Percentiles rank a stretch among this genome's conserved stretches.
Evolutionary conservation across 176 grass and related monocot species (phyloP).

Genomic region (Sorghum bicolor): DNA sequence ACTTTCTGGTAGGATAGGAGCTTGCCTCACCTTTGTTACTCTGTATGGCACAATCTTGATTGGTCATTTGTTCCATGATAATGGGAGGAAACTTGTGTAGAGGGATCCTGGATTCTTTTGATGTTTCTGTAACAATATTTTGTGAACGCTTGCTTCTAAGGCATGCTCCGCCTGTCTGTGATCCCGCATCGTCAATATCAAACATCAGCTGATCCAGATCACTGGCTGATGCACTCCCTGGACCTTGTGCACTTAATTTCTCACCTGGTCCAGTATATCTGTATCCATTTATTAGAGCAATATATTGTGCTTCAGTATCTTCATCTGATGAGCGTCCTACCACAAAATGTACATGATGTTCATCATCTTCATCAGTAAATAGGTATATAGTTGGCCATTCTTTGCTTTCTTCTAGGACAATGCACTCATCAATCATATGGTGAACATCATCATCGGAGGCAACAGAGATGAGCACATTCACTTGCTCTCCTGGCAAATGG

Average conservation of each 20-base stretch:
- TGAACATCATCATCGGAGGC: conserved; percentile 52
- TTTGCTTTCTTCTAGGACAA: conserved; percentile 33
- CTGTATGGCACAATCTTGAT: neutral
- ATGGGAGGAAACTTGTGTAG: neutral
- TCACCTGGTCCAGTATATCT: conserved; percentile 15
- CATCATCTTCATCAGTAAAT: conserved; percentile 46
- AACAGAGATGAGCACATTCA: conserved; percentile 59
- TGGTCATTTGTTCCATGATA: conserved; percentile 14
- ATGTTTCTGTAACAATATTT: neutral
- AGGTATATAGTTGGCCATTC: conserved; percentile 52
- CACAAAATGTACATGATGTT: conserved; percentile 40
- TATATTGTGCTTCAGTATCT: conserved; percentile 44
- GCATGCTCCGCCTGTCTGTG: neutral
- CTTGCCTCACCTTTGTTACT: neutral
- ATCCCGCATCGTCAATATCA: conserved; percentile 18
- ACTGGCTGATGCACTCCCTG: conserved; percentile 17
- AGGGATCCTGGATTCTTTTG: neutral
- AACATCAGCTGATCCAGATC: conserved; percentile 48
- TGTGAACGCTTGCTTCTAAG: neutral
- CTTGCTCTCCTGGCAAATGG: conserved; percentile 53
- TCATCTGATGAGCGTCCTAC: conserved; percentile 27
- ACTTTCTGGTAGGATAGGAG: conserved; percentile 5
- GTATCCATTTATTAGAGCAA: conserved; percentile 49
- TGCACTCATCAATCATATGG: conserved; percentile 69
- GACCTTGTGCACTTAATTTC: conserved; percentile 1